Evolutionary conservation across 805 yeast genomes (phyloP), one percentile per base, ranked within the genome.

Genomic region (Kregervanrija fluxuum): DNA sequence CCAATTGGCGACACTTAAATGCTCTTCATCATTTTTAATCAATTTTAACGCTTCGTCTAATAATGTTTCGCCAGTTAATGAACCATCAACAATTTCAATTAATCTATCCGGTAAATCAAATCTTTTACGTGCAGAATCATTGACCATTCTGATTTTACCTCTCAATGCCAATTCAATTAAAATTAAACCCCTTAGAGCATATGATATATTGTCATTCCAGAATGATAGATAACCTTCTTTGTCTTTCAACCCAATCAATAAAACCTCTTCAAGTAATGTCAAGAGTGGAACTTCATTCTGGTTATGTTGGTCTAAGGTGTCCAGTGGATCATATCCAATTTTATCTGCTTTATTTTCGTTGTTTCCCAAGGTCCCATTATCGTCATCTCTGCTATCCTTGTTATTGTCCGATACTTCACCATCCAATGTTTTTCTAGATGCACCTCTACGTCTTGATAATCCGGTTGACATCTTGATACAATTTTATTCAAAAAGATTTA

Each of bases 191-290:
- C 99, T 80, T 48, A 93, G 73, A 1, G 97, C 96, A 67, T 93
- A 93, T 17, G 97, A 88, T 44, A 93, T 90, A 65, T 88, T 90
- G 66, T 93, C 99, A 62, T 93, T 93, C 99, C 99, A 93, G 67
- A 93, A 93, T 30, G 96, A 88, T 38, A 93, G 71, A 64, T 91
- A 89, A 11, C 99, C 99, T 65, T 93, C 98, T 55, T 85, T 85
- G 66, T 93, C 98, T 60, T 91, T 90, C 52, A 93, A 74, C 5
- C 99, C 99, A 70, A 93, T 76, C 50, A 93, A 73, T 52, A 93
- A 70, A 6, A 93, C 96, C 66, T 93, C 99, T 65, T 93, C 99
- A 96, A 93, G 89, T 53, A 93, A 68, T 0, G 99, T 93, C 53
- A 93, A 71, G 37, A 79, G 69, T 1, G 99, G 99, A 30, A 70